These are phyloP conservation scores for Epicoccum nigrum DNA, from an alignment of 2,329 filamentous ascomycete genomes.

Conservation along the genomic window DNA sequence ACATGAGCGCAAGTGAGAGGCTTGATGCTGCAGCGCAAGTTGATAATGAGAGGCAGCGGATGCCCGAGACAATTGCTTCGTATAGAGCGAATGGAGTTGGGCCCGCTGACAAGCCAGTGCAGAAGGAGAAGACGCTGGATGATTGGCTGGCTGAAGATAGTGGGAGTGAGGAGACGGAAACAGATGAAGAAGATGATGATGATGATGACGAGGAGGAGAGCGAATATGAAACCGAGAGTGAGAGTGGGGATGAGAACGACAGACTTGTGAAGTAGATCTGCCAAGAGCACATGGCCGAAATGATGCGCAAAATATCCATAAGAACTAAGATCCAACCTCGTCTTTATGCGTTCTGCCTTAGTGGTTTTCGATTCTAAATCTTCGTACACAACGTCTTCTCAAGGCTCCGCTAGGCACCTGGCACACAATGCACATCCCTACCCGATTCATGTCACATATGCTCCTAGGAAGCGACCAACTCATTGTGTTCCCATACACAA, in stretches of 20 bases:
- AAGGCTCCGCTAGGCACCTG: too few species aligned
- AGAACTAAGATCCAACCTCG: neutral
- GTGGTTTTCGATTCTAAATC: too few species aligned
- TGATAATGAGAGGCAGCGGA: conserved; percentile 39
- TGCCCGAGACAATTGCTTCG: conserved; percentile 43
- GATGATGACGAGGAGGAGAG: conserved; percentile 60
- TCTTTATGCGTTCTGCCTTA: neutral
- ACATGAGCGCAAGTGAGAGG: conserved; percentile 65
- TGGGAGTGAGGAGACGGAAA: conserved; percentile 57
- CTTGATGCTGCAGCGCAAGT: conserved; percentile 63
- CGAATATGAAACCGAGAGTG: conserved; percentile 66
- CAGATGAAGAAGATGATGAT: conserved; percentile 62
- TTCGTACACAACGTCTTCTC: too few species aligned
- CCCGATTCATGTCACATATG: too few species aligned
- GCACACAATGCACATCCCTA: too few species aligned
- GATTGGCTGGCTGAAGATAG: conserved; percentile 78
- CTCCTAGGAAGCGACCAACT: too few species aligned
- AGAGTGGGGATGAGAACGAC: conserved; percentile 47
- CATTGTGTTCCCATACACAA: too few species aligned
- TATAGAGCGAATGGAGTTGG: conserved; percentile 51
- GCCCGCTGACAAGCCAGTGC: conserved; percentile 18
- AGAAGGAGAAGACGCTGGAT: conserved; percentile 80
- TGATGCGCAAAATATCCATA: neutral
- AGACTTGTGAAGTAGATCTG: conserved; percentile 44
- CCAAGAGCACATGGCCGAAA: neutral